Conservation (phyloP, 2,329 filamentous ascomycete genomes). For the Magnaporthiopsis incrustans region DNA sequence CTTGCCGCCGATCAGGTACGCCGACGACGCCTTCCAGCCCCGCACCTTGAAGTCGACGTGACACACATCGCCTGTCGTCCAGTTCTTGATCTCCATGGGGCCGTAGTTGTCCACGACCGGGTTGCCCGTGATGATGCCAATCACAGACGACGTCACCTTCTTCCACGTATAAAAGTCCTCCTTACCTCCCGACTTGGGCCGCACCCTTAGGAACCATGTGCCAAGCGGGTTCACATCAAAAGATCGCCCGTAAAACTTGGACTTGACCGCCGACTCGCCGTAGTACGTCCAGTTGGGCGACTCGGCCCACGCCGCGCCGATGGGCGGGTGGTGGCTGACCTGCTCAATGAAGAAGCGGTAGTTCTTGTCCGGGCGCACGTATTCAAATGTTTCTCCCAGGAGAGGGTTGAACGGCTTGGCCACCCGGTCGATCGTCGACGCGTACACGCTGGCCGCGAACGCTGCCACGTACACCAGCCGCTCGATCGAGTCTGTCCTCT, state of each 20-base stretch:
- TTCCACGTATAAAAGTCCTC: conserved; percentile 97
- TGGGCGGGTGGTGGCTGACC: conserved; percentile 92
- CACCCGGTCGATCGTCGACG: conserved; percentile 91
- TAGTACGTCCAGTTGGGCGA: conserved; percentile 94
- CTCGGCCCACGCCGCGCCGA: conserved; percentile 90
- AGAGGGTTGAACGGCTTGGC: conserved; percentile 98
- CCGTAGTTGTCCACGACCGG: conserved; percentile 98
- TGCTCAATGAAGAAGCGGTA: conserved; percentile 99
- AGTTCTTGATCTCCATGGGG: conserved; percentile 94
- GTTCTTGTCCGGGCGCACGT: conserved; percentile 89
- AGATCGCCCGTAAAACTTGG: conserved; percentile 94
- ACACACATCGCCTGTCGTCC: conserved; percentile 88
- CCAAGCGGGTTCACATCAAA: conserved; percentile 96
- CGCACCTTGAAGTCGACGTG: conserved; percentile 87
- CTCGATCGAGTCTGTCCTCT: conserved; percentile 79
- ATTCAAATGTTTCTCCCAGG: conserved; percentile 93
- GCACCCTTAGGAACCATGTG: conserved; percentile 89
- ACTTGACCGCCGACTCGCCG: conserved; percentile 90
- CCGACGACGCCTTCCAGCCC: conserved; percentile 90
- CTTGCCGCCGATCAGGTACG: conserved; percentile 82
- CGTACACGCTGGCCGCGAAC: conserved; percentile 94
- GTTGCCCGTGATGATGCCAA: conserved; percentile 95
- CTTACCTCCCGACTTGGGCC: conserved; percentile 64
- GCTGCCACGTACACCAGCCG: conserved; percentile 90
- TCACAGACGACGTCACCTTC: conserved; percentile 95